Evolutionary conservation across 352 stramenopile species (phyloP), one percentile per base, ranked within the genome.

Genomic region (Pythium phragmiticola): DNA sequence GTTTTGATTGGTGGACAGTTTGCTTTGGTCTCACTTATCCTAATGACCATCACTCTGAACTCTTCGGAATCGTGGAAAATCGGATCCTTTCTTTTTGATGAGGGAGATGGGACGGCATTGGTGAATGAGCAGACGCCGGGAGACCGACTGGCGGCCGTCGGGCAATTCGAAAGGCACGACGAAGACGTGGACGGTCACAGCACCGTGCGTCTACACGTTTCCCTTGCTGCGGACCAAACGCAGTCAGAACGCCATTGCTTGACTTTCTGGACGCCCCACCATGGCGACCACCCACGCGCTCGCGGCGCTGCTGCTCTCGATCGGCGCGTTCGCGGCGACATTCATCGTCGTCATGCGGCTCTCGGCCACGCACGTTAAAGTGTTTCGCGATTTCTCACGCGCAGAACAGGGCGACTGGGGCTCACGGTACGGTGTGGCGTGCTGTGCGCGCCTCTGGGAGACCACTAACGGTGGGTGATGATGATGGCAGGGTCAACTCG

Each of bases 341-440:
- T 92, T 94, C 60, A 69, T 69, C 33, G 46, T 68, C 4, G 77
- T 70, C 41, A 76, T 82, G 58, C 60, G 57, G 60, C 73, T 92
- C 49, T 94, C 82, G 37, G 54, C 69, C 46, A 68, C 69, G 60
- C 80, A 82, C 63, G 63, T 92, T 33, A 69, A 71, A 57, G 77
- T 87, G 11, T 94, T 88, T 64, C 77, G 76, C 28, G 77, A 88
- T 59, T 94, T 91, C 51, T 89, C 82, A 9, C 65, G 63, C 43
- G 68, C 75, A 5, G 80, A 94, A 45, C 77, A 89, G 42, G 84
- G 77, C 60, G 84, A 94, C 74, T 94, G 83, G 83, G 87, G 82
- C 68, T 92, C 86, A 41, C 72, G 86, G 86, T 94, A 64, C 43
- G 74, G 58, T 17, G 9, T 14, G 49, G 4, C 28, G 3, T 51